Evolutionary conservation across 2,329 filamentous ascomycete species (phyloP), one percentile per base, ranked within the genome.

Genomic region (Aspergillus sp.): DNA sequence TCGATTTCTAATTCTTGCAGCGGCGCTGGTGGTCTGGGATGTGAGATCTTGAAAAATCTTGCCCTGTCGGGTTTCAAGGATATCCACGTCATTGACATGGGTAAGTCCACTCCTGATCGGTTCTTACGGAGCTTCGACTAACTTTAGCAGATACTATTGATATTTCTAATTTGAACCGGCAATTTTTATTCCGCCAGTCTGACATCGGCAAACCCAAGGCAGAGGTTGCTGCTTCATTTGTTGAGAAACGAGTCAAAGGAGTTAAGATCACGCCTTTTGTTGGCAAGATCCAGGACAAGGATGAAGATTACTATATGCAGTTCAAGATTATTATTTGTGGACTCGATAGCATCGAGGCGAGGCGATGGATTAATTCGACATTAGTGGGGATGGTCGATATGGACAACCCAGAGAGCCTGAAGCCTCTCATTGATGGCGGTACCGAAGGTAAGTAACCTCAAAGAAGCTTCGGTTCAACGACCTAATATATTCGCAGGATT

Each of bases 41-140:
- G 95, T 69, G 95, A 99, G 73, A 96, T 99, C 45, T 80, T 99
- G 52, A 99, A 99, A 80, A 91, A 99, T 70, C 83, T 99, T 34
- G 95, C 95, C 42, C 83, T 99, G 52, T 97, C 93, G 2, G 92
- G 93, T 27, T 99, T 99, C 80, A 96, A 90, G 75, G 86, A 96
- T 69, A 97, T 99, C 65, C 92, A 99, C 79, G 95, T 99, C 58
- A 98, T 99, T 68, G 95, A 99, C 77, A 99, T 99, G 95, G 91
- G 89, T 89, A 77, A 58, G 81, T 71, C n/a, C 40, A 27, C 19
- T 30, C 51, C 41, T 47, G 7, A 19, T 19, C 12, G 30, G 2
- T 7, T 27, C n/a, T 20, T 22, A 8, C 13, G 13, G n/a, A 45
- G 12, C 24, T 20, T n/a, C 7, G 44, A 46, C 60, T 67, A 56